Evolutionary conservation across 495 filamentous ascomycete species (phyloP), one percentile per base, ranked within the genome.

Genomic region (Ascobolus immersus): DNA sequence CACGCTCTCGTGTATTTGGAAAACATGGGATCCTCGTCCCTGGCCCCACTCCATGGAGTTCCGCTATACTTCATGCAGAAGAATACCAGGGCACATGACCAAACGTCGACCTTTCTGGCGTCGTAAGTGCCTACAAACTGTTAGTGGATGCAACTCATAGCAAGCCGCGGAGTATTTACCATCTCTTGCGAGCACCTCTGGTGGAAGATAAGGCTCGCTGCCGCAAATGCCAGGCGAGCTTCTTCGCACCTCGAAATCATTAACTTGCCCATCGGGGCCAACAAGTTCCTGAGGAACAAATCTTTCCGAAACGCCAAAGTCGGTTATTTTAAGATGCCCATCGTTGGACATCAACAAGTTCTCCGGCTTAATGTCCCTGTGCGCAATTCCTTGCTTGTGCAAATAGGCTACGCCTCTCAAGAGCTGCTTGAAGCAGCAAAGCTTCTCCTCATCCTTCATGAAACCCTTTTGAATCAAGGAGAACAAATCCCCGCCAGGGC

Each of bases 331-430:
- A 29, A 81, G 53, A 41, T 70, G 65, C 38, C 75, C 71, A 32
- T 71, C 62, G 21, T 57, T 61, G 2, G 61, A 68, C 33, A 84
- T 55, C 33, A 84, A 58, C 15, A 81, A 55, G 45, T 81, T 81
- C 49, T 81, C 77, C 6, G 71, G 60, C 51, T 81, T 84, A 55
- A 80, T 65, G 47, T 84, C 77, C n/a, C 75, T 67, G 43, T 80
- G 74, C 15, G 73, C 74, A 41, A 78, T 71, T 27, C 73, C 74
- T 40, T 72, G 62, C 32, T 53, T 52, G 48, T 79, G 73, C 21
- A 79, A 53, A 42, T 77, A 75, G 35, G 65, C 58, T 29, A 77
- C 58, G 14, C 72, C 73, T 26, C 67, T 67, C 24, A 78, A 51
- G 13, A 81, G 56, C 52, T 81, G 75, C 56, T 81, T 81, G 60